Base-by-base conservation (phyloP, 2,329 filamentous ascomycete genomes). In the Fusarium annulatum region DNA sequence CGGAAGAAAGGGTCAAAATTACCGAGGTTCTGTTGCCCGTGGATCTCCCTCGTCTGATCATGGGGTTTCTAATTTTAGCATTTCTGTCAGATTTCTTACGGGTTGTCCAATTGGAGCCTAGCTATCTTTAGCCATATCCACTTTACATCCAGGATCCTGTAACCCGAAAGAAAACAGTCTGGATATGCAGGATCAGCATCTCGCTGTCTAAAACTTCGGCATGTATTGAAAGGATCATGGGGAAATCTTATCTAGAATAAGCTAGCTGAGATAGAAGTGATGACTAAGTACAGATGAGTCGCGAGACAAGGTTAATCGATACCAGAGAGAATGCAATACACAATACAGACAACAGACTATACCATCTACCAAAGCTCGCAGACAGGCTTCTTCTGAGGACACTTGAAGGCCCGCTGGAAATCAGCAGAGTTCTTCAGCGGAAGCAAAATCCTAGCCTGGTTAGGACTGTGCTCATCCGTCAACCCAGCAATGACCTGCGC, bases 341-440 rank as follows among this genome's bases (percentile, higher is more conserved):
- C 15, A n/a, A 28, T 9, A 21, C 19, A n/a, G 9, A 28, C 19
- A 12, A 21, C 10, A 18, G 16, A 7, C 7, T 10, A 9, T 39
- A 4, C 19, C 7, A 36, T 21, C 49, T 70, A 94, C 92, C 92
- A 94, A 64, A 94, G 82, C 81, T 94, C 89, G 79, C 92, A 94
- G 34, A 86, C 88, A 0, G 92, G 91, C 79, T 93, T 86, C 83
- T 90, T 92, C 7, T 83, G 83, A 23, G 88, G 86, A 78, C 92
- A 94, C 49, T 88, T 84, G 80, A 94, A 94, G 9, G 88, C 90
- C 79, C 93, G 88, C 66, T 85, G 87, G 79, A 94, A 94, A 28
- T 90, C 91, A 39, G 86, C 85, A 34, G 90, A 92, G 76, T 94
- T 94, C 1, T 88, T 87, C 83, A 92, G 88, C 0, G 91, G 91